These are phyloP conservation scores for Pyrenochaeta sp. DNA, from an alignment of 2,329 filamentous ascomycete species.

Conservation along the genomic window DNA sequence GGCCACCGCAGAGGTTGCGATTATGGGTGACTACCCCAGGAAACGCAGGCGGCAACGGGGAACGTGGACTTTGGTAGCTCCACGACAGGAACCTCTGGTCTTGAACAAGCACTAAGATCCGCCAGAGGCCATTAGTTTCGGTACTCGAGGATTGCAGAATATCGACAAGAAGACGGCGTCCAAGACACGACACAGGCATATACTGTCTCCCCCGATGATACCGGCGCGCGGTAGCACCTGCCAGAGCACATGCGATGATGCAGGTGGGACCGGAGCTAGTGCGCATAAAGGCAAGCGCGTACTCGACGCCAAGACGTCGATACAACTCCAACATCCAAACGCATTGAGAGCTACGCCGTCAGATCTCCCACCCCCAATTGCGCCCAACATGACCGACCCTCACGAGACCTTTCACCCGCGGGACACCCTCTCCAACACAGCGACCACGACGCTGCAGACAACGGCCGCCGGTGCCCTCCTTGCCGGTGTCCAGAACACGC, in stretches of 20 bases:
- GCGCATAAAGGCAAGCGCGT: conserved; percentile 10
- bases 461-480: conserved; percentile 73
- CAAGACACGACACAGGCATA: too few species aligned
- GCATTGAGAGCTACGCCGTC: conserved; percentile 18
- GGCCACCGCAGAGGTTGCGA: conserved; percentile 14
- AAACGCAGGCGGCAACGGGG: conserved; percentile 27
- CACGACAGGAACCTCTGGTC: too few species aligned
- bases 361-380: conserved; percentile 31
- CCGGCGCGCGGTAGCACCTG: too few species aligned
- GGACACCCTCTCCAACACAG: conserved; percentile 74
- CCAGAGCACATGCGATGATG: conserved; percentile 16
- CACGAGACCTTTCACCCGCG: conserved; percentile 68
- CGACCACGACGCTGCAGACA: conserved; percentile 70
- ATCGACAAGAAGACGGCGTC: neutral
- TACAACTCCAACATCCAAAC: conserved; percentile 24
- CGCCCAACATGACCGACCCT: conserved; percentile 47
- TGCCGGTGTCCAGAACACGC: conserved; percentile 84
- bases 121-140: too few species aligned
- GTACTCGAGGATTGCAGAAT: neutral
- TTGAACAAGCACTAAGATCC: conserved; percentile 5
- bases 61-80: too few species aligned
- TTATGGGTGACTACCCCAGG: conserved; percentile 17
- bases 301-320: conserved; percentile 16
- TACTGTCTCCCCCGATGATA: too few species aligned
- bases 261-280: conserved; percentile 5